phyloP scores from a whole-genome alignment of 257 asterid genomes.

The Rehmannia glutinosa region DNA sequence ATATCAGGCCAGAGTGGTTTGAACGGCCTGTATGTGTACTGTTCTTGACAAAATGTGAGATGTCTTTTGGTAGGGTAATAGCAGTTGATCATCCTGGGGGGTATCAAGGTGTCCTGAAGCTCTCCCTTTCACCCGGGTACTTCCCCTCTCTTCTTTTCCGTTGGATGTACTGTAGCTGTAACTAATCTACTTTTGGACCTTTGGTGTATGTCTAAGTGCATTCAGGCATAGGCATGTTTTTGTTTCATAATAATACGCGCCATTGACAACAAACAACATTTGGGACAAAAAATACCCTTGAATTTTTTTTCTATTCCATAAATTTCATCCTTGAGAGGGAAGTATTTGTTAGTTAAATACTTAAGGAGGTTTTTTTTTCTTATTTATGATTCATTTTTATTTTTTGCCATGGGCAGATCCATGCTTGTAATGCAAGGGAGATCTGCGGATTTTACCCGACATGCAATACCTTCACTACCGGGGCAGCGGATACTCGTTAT shows the following conservation, averaged over 20 bases:
- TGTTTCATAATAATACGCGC: too few relatives aligned
- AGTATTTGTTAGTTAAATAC: too few relatives aligned
- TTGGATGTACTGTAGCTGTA: not conserved
- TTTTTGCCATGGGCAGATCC: conserved; percentile 44
- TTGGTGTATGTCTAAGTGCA: not conserved
- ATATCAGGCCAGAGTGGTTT: conserved; percentile 70
- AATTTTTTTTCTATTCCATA: too few relatives aligned
- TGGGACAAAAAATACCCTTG: too few relatives aligned
- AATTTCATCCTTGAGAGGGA: too few relatives aligned
- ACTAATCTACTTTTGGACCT: too few relatives aligned
- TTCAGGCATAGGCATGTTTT: not conserved
- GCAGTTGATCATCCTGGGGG: conserved; percentile 53
- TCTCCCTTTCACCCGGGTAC: conserved; percentile 82
- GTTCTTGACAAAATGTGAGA: conserved; percentile 74
- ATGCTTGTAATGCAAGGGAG: conserved; percentile 69
- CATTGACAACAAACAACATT: not conserved
- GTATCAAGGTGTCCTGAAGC: conserved; percentile 62
- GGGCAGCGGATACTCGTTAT: conserved; percentile 73
- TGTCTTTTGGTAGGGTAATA: conserved; percentile 69
- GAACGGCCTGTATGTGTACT: conserved; percentile 75
- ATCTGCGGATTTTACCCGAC: conserved; percentile 56
- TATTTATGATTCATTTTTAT: not conserved
- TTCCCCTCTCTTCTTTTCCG: conserved; percentile 3
- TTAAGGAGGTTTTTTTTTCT: too few relatives aligned
- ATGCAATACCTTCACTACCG: conserved; percentile 55